Evolutionary conservation across 495 filamentous ascomycete species (phyloP).

Genomic region (Hypoxylon fuscum): DNA sequence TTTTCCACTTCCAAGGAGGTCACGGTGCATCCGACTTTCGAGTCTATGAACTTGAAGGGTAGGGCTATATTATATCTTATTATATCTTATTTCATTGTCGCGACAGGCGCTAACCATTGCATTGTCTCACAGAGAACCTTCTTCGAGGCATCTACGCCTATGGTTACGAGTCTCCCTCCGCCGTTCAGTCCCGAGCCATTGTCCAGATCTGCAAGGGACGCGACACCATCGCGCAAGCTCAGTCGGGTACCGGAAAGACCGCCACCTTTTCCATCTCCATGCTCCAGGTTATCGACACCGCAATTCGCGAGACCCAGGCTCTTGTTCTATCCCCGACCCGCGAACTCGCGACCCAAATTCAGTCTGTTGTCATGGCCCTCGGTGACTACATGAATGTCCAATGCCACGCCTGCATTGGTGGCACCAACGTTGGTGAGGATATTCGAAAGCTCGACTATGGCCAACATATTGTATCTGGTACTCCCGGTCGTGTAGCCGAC

Average conservation of each 20-base stretch:
- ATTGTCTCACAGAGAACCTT: conserved; percentile 73
- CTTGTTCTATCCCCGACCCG: conserved; percentile 97
- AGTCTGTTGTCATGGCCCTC: conserved; percentile 95
- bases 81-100: background rate
- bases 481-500: conserved; percentile 94
- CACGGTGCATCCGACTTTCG: conserved; percentile 73
- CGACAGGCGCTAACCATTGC: conserved; percentile 6
- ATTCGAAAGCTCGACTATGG: conserved; percentile 97
- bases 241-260: conserved; percentile 99
- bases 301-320: conserved; percentile 87
- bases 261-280: conserved; percentile 98
- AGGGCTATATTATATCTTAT: conserved; percentile 8
- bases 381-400: conserved; percentile 99
- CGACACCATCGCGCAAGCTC: conserved; percentile 98
- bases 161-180: conserved; percentile 96
- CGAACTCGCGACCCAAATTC: conserved; percentile 97
- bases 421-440: conserved; percentile 96
- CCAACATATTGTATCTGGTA: conserved; percentile 95
- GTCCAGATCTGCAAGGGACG: conserved; percentile 98
- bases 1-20: conserved; percentile 98
- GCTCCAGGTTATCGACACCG: conserved; percentile 90
- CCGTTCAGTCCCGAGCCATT: conserved; percentile 96
- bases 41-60: conserved; percentile 74
- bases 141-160: conserved; percentile 98
- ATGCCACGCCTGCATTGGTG: conserved; percentile 98